Base-by-base conservation (phyloP, 345 rosid species). In the Linum tenue region DNA sequence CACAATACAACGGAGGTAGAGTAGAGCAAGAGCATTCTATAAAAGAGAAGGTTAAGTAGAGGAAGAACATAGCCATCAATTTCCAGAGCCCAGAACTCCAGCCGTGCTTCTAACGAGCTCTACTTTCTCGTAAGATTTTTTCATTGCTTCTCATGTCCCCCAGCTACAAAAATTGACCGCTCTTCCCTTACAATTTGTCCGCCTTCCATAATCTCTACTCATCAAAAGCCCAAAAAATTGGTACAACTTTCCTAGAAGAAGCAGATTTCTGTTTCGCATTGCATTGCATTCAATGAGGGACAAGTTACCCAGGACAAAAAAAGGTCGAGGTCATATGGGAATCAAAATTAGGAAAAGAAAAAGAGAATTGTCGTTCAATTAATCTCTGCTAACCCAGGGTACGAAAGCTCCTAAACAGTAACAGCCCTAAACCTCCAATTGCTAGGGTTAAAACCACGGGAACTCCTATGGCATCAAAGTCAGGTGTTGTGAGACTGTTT, bases 341-440 rank as follows among this genome's bases (percentile, higher is more conserved):
- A 48, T 48, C 14, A 15, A 8, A 41, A 41, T 41, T 41, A 8
- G 51, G 53, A 48, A 48, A 48, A 43, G 50, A 4, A 11, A n/a
- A 43, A 48, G 53, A 22, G 31, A 22, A 22, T 22, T 22, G 53
- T 9, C 7, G 3, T 48, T 48, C 53, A 7, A 2, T 48, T 48
- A 48, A 9, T 9, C 15, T 6, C 14, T 48, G 53, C 14, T 48
- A 22, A 22, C 31, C 31, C 31, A 22, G 31, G 31, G 31, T 22
- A 48, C 3, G 73, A 72, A 79, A 64, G 73, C 82, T 76, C 74
- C 66, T 82, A 39, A 75, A 75, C 82, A 87, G 67, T 63, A 77
- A 63, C 70, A 91, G 68, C 40, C 96, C 97, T 59, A 95, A 6
- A 59, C 92, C 80, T 39, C 91, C 85, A 50, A 85, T 15, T 55